Conservation (phyloP, 345 rosid species). For the Rhodomyrtus tomentosa region DNA sequence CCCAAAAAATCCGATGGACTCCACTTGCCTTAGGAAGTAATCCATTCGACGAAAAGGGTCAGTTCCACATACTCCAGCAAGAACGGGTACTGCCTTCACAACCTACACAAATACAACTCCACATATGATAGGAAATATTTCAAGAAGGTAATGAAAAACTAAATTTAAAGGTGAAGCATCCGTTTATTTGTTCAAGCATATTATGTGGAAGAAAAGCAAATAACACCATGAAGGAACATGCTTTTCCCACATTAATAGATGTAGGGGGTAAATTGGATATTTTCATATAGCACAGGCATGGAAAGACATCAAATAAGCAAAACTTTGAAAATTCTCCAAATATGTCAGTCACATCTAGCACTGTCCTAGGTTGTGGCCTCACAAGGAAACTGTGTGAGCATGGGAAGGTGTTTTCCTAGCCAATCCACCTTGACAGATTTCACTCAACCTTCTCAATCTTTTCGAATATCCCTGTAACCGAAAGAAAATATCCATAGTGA, state of each 20-base stretch:
- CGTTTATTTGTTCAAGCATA: neutral
- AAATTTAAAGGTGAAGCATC: neutral
- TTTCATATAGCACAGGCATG: neutral
- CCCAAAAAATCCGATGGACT: conserved; percentile 78
- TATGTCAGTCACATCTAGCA: neutral
- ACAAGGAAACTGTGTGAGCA: neutral
- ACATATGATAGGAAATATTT: neutral
- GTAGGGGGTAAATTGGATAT: neutral
- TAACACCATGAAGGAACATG: neutral
- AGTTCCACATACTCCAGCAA: conserved; percentile 92
- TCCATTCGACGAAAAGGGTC: conserved; percentile 92
- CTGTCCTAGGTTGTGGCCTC: neutral
- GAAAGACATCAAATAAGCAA: neutral
- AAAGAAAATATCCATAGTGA: neutral
- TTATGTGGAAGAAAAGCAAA: neutral
- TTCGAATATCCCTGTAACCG: neutral
- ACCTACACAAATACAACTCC: conserved; percentile 23
- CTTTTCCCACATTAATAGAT: neutral
- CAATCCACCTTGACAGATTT: neutral
- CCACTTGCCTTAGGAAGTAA: conserved; percentile 72
- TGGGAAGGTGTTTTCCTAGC: neutral
- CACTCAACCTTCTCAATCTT: neutral
- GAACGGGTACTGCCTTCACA: conserved; percentile 76
- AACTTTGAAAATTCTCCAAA: neutral
- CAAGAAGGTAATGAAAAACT: neutral